A percentile compares a stretch with the other conserved stretches of the same genome.
Evolutionary conservation across 352 stramenopile genomes (phyloP).

Genomic region (Phytopythium cucurbitacearum): DNA sequence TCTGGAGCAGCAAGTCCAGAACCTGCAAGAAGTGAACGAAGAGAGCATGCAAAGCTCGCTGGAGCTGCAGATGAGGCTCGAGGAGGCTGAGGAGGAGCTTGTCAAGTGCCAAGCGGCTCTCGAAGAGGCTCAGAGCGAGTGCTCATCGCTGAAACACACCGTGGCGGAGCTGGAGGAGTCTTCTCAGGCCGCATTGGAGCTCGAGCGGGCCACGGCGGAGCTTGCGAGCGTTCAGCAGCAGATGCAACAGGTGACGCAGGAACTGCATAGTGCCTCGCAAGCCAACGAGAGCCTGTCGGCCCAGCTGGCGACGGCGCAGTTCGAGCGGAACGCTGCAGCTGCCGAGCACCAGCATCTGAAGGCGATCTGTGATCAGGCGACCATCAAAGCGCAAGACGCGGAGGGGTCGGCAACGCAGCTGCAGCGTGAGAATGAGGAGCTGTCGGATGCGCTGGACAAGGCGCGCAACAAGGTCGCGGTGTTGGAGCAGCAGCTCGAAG

Average conservation of each 20-base stretch:
- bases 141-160: slow-evolving; percentile 14
- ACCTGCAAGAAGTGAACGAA: slow-evolving; percentile 58
- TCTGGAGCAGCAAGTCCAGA: slow-evolving; percentile 54
- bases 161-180: slow-evolving; percentile 25
- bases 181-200: background rate
- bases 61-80: slow-evolving; percentile 57
- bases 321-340: slow-evolving; percentile 23
- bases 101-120: slow-evolving; percentile 21
- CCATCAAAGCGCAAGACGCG: slow-evolving; percentile 16
- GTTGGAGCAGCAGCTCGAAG: slow-evolving; percentile 43
- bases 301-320: slow-evolving; percentile 18
- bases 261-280: slow-evolving; percentile 19
- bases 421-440: slow-evolving; percentile 43
- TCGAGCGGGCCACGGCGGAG: slow-evolving; percentile 16
- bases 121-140: slow-evolving; percentile 23
- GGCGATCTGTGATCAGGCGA: slow-evolving; percentile 18
- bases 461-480: slow-evolving; percentile 27
- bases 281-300: slow-evolving; percentile 22
- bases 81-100: slow-evolving; percentile 46
- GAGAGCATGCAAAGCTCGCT: slow-evolving; percentile 49
- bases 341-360: slow-evolving; percentile 27
- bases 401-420: slow-evolving; percentile 31
- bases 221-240: slow-evolving; percentile 29
- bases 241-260: slow-evolving; percentile 32
- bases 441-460: slow-evolving; percentile 41